A percentile compares a stretch with the other conserved stretches of the same genome.
Evolutionary conservation across 345 rosid species (phyloP).

Genomic region (Corymbia maculata): DNA sequence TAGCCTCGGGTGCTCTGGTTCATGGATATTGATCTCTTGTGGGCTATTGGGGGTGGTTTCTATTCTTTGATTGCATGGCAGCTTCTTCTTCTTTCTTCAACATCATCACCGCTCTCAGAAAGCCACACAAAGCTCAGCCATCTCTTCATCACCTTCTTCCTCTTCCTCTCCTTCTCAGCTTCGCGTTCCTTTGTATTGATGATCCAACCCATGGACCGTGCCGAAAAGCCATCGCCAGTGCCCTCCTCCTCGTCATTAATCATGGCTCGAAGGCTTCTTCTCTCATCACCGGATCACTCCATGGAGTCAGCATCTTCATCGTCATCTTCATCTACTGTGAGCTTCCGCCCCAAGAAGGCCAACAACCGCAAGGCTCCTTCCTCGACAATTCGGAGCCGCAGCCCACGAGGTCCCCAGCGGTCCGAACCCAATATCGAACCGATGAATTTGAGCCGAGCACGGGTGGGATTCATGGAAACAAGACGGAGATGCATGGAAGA

Average conservation of each 20-base stretch:
- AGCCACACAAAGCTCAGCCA: constrained; percentile 5
- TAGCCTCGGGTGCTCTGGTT: constrained; percentile 54
- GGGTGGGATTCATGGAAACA: background rate
- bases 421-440: constrained; percentile 88
- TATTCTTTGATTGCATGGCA: constrained; percentile 71
- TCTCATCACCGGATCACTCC: constrained; percentile 5
- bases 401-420: constrained; percentile 93
- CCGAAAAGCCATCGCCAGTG: background rate
- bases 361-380: background rate
- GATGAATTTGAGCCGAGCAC: constrained; percentile 22
- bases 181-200: constrained; percentile 24
- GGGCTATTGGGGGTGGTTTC: constrained; percentile 84
- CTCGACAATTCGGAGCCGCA: constrained; percentile 27
- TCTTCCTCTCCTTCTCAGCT: constrained; percentile 27
- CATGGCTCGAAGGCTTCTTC: constrained; percentile 22
- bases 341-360: constrained; percentile 24
- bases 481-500: background rate
- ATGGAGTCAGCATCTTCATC: constrained; percentile 2
- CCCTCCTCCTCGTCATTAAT: background rate
- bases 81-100: constrained; percentile 19
- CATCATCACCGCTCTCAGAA: constrained; percentile 10
- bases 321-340: constrained; percentile 16
- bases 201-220: constrained; percentile 8
- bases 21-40: constrained; percentile 98
- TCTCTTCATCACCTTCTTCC: background rate